Evolutionary conservation across 805 yeast species (phyloP).

Genomic region (Saturnispora ahearnii): DNA sequence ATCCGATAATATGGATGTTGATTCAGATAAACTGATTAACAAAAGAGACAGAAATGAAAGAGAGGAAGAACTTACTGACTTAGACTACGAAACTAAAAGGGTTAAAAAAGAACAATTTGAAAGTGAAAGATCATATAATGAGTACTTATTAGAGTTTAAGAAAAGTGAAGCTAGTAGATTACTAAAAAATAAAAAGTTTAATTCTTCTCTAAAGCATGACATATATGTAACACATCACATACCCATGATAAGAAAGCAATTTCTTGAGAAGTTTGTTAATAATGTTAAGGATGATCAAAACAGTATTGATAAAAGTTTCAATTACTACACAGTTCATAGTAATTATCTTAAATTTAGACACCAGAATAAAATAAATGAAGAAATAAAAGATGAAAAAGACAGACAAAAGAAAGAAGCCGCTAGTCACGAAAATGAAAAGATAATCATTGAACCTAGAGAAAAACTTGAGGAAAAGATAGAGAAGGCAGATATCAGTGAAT

Average conservation of each 20-base stretch:
- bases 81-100: slow-evolving; percentile 18
- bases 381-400: slow-evolving; percentile 29
- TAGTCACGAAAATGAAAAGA: slow-evolving; percentile 11
- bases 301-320: slow-evolving; percentile 27
- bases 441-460: slow-evolving; percentile 3
- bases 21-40: slow-evolving; percentile 25
- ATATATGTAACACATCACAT: slow-evolving; percentile 15
- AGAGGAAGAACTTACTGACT: slow-evolving; percentile 20
- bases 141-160: slow-evolving; percentile 14
- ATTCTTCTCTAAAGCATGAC: slow-evolving; percentile 22
- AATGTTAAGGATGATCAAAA: slow-evolving; percentile 18
- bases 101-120: slow-evolving; percentile 15
- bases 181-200: slow-evolving; percentile 29
- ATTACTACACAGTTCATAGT: slow-evolving; percentile 34
- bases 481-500: not conserved
- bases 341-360: slow-evolving; percentile 36
- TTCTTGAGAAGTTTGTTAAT: slow-evolving; percentile 24
- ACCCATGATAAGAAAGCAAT: slow-evolving; percentile 19
- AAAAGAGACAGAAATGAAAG: slow-evolving; percentile 23
- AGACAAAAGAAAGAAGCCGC: slow-evolving; percentile 15
- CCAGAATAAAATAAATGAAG: slow-evolving; percentile 32
- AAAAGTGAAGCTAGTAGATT: slow-evolving; percentile 24
- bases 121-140: slow-evolving; percentile 13
- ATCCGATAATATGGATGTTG: slow-evolving; percentile 11
- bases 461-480: not conserved